Conservation (phyloP, 2,329 filamentous ascomycete genomes). For the Colletotrichum chlorophyti region DNA sequence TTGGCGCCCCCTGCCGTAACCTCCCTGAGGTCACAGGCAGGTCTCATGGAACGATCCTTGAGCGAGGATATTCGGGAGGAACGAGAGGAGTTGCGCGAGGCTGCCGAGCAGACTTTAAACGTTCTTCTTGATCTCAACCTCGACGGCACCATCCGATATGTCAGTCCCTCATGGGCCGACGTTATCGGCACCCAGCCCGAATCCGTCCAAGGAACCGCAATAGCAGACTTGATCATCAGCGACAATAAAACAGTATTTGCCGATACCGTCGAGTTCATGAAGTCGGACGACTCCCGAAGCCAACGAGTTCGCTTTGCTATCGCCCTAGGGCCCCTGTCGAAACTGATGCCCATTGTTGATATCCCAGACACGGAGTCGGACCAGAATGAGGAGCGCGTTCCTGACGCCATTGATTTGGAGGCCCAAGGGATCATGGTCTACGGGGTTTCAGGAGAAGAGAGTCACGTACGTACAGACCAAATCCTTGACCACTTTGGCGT, state of each 20-base stretch:
- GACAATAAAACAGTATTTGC: slow-evolving; percentile 83
- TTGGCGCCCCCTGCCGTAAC: slow-evolving; percentile 61
- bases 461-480: slow-evolving; percentile 72
- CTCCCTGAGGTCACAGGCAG: slow-evolving; percentile 56
- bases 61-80: slow-evolving; percentile 93
- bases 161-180: slow-evolving; percentile 94
- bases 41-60: slow-evolving; percentile 69
- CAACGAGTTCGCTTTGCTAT: slow-evolving; percentile 86
- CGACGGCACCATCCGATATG: slow-evolving; percentile 91
- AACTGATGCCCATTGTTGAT: slow-evolving; percentile 58
- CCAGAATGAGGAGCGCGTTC: slow-evolving; percentile 43
- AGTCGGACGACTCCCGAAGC: slow-evolving; percentile 90
- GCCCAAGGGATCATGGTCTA: slow-evolving; percentile 99
- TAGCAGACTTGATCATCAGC: slow-evolving; percentile 79
- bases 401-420: slow-evolving; percentile 78
- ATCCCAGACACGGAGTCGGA: slow-evolving; percentile 46
- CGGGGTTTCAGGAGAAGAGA: slow-evolving; percentile 81
- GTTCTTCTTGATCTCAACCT: slow-evolving; percentile 94
- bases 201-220: slow-evolving; percentile 75
- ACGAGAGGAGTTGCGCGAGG: slow-evolving; percentile 91
- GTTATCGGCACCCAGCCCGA: slow-evolving; percentile 83
- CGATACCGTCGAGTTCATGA: slow-evolving; percentile 86
- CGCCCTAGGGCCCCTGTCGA: slow-evolving; percentile 72
- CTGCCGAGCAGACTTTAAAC: slow-evolving; percentile 94
- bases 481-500: neutral